Evolutionary conservation across 2,329 filamentous ascomycete genomes (phyloP), one percentile per base, ranked within the genome.

Genomic region (Amphichorda felina): DNA sequence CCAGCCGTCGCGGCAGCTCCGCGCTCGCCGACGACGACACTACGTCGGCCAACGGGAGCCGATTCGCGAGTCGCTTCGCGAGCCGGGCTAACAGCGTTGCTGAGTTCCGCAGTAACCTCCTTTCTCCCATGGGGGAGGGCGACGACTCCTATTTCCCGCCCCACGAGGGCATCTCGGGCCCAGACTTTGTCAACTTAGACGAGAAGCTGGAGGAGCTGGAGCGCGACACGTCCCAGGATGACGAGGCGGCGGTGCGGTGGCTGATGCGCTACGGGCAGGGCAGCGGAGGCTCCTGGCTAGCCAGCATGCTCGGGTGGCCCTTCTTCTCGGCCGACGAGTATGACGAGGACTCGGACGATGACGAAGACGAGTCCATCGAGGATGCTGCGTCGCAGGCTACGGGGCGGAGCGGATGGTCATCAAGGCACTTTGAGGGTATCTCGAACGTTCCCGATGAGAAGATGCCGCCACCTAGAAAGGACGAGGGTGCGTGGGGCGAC

Each of bases 401-500:
- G 1, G 50, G 45, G 26, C 54, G 50, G 16, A 50, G 55, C 22
- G 45, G 50, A 9, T 57, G 53, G 38, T 57, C 57, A 25, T 49
- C 49, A 17, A 49, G 55, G 26, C 55, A 60, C 33, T 54, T 60
- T 18, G 63, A 63, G 43, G 62, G 61, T 30, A 51, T 63, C 35
- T 53, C 59, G 3, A 57, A 50, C 21, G 38, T 51, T n/a, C 50
- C 60, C 0, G 60, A 66, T 33, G 66, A 70, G 33, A 54, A 54
- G 8, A 56, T 76, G 49, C 70, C 49, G 22, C 59, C 63, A 8
- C 59, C 60, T 34, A 65, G 64, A 29, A 58, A 63, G 8, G 66
- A 79, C 35, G 67, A 72, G 30, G 74, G 72, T 13, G 69, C 68
- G 8, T 81, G 76, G 77, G 66, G 72, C 39, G 78, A 82, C 53